These are phyloP conservation scores for Byssothecium circinans DNA, from an alignment of 2,329 filamentous ascomycete species.

Conservation along the genomic window DNA sequence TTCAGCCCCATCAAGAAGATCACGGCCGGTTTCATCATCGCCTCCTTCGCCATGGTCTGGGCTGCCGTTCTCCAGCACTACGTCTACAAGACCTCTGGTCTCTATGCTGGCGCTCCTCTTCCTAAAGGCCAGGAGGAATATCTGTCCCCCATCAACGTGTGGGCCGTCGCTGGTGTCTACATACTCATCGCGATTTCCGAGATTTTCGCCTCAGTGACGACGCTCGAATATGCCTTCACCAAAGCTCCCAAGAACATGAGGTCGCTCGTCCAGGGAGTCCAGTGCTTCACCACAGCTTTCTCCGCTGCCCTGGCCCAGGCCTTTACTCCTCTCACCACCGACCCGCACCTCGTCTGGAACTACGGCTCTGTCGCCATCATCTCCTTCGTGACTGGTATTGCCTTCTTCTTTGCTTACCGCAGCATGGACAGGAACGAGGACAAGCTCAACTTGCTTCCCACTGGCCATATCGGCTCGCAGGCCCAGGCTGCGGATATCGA, in stretches of 20 bases:
- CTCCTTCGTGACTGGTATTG: constrained; percentile 34
- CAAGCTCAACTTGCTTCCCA: constrained; percentile 43
- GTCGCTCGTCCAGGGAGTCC: constrained; percentile 41
- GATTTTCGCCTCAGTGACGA: constrained; percentile 68
- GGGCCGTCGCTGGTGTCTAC: constrained; percentile 55
- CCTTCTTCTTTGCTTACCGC: constrained; percentile 38
- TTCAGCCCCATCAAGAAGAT: constrained; percentile 75
- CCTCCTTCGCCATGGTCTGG: constrained; percentile 62
- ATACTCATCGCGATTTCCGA: constrained; percentile 60
- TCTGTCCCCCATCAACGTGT: constrained; percentile 55
- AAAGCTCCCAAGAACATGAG: constrained; percentile 70
- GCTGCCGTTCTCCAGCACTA: constrained; percentile 60
- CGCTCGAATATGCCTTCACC: constrained; percentile 72
- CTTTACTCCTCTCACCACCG: constrained; percentile 29
- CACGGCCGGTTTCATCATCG: constrained; percentile 68
- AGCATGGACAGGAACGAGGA: constrained; percentile 40
- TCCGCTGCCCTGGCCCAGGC: constrained; percentile 35
- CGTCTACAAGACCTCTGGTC: constrained; percentile 59
- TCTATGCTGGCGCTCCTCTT: constrained; percentile 36
- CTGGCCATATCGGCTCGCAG: constrained; percentile 37
- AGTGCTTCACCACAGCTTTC: constrained; percentile 41
- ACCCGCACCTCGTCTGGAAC: constrained; percentile 38
- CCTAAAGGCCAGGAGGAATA: constrained; percentile 36
- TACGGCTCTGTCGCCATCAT: constrained; percentile 42
- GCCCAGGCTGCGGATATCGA: constrained; percentile 35